Evolutionary conservation across 1,139 yeast species (phyloP), one percentile per base, ranked within the genome.

Genomic region (Sugiyamaella pinicola): DNA sequence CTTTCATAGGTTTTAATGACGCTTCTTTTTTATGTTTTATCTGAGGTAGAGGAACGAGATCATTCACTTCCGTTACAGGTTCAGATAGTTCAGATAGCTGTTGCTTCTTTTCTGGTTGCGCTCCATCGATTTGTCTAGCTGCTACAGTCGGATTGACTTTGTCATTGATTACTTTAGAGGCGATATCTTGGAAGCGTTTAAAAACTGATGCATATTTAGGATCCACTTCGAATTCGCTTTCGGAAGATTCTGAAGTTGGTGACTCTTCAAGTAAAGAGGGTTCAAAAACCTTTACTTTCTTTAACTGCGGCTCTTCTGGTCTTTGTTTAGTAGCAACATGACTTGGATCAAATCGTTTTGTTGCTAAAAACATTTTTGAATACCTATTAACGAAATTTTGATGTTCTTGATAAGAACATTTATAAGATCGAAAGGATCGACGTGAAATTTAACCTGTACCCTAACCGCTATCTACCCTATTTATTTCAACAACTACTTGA

Each of bases 11-110:
- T 45, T 51, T 24, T 40, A 53, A 29, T 33, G 44, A 37, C 38
- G 42, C 5, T 13, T 44, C 52, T 19, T 28, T 29, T 66, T 68
- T 83, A 85, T 60, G 75, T 43, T 74, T 82, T 0, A 95, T 95
- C 67, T 89, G 96, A 0, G 97, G 97, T 49, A 91, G 73, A 10
- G 96, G 96, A 2, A 78, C 84, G 45, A 91, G 74, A 43, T 81
- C 84, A 38, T 55, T 57, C 50, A 63, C 59, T 21, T 43, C 57
- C 40, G 54, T n/a, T n/a, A n/a, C n/a, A n/a, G n/a, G n/a, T n/a
- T n/a, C n/a, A 52, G 26, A 57, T 18, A 12, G 22, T 18, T 13
- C 39, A 9, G 12, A 18, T 22, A 8, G 29, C 13, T 55, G 50
- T 8, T 52, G 54, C 15, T 51, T 56, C 13, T 53, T 61, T 46